These are phyloP conservation scores for Monosporozyma siamensis DNA, from an alignment of 805 yeast species.

Conservation along the genomic window DNA sequence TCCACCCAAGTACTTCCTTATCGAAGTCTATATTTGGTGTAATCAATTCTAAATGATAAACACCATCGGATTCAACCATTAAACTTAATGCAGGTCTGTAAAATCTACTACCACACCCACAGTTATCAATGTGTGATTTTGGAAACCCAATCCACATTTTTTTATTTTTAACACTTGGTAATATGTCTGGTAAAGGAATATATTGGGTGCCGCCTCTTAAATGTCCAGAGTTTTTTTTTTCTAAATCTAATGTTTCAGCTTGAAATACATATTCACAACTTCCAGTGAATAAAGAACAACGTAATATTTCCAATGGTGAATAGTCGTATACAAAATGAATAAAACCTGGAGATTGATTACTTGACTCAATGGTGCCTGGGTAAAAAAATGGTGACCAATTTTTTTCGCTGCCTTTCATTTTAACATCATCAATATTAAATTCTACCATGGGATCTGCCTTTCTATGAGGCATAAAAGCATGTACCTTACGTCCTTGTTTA, in stretches of 20 bases:
- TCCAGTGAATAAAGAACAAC: slow-evolving; percentile 17
- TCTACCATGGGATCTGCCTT: slow-evolving; percentile 7
- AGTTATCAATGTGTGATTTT: slow-evolving; percentile 9
- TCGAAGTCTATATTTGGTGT: slow-evolving; percentile 11
- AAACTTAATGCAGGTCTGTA: slow-evolving; percentile 15
- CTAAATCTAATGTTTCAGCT: neutral
- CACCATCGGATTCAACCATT: slow-evolving; percentile 11
- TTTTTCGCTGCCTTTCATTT: slow-evolving; percentile 6
- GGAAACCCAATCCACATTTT: slow-evolving; percentile 19
- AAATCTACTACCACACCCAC: slow-evolving; percentile 14
- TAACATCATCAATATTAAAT: slow-evolving; percentile 5
- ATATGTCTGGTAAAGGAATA: slow-evolving; percentile 10
- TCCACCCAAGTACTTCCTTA: slow-evolving; percentile 12
- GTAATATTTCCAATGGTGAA: slow-evolving; percentile 13
- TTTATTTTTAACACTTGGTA: slow-evolving; percentile 12
- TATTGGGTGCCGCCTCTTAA: slow-evolving; percentile 16
- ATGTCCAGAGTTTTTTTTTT: slow-evolving; percentile 3
- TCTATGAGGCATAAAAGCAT: slow-evolving; percentile 12
- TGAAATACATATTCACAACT: slow-evolving; percentile 11
- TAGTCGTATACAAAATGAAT: slow-evolving; percentile 15
- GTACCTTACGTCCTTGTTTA: slow-evolving; percentile 7
- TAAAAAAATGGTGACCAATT: slow-evolving; percentile 16
- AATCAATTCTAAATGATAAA: slow-evolving; percentile 13
- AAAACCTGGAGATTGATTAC: slow-evolving; percentile 16
- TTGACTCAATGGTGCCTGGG: neutral